These are phyloP conservation scores for Candida sphagnicola DNA, from an alignment of 805 yeast species.

Conservation along the genomic window DNA sequence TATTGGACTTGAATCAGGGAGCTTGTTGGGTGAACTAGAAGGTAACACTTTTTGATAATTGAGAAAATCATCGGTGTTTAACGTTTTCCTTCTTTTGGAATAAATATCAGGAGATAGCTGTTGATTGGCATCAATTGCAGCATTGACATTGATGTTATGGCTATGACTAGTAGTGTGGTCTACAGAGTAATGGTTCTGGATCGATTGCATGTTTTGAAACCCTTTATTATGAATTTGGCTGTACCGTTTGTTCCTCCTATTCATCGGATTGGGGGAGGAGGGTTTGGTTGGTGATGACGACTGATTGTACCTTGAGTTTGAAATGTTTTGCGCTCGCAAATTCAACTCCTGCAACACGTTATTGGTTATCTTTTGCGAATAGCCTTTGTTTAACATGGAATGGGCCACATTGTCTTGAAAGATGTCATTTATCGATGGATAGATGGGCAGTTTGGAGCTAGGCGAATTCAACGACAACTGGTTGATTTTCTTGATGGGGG, in stretches of 20 bases:
- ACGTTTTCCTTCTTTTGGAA: slow-evolving; percentile 34
- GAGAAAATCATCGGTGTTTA: slow-evolving; percentile 15
- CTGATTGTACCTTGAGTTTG: slow-evolving; percentile 11
- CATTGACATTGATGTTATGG: background rate
- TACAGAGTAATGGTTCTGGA: slow-evolving; percentile 45
- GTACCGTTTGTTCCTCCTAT: slow-evolving; percentile 24
- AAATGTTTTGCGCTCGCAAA: slow-evolving; percentile 36
- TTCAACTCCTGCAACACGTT: slow-evolving; percentile 45
- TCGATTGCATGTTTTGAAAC: slow-evolving; percentile 46
- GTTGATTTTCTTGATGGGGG: slow-evolving; percentile 38
- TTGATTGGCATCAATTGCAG: background rate
- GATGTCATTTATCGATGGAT: slow-evolving; percentile 9
- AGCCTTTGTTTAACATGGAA: slow-evolving; percentile 41
- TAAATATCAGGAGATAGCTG: background rate
- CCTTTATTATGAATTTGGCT: slow-evolving; percentile 30
- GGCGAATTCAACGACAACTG: slow-evolving; percentile 32
- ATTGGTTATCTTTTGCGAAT: slow-evolving; percentile 43
- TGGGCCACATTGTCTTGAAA: slow-evolving; percentile 7
- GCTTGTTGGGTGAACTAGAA: background rate
- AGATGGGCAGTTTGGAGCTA: slow-evolving; percentile 6
- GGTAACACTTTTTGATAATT: background rate
- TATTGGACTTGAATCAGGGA: slow-evolving; percentile 13
- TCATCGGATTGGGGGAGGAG: slow-evolving; percentile 8
- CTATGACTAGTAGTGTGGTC: slow-evolving; percentile 2
- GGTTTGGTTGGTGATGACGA: background rate